These are phyloP conservation scores for Colletotrichum neosansevieriae DNA, from an alignment of 2,329 filamentous ascomycete genomes.

Conservation along the genomic window DNA sequence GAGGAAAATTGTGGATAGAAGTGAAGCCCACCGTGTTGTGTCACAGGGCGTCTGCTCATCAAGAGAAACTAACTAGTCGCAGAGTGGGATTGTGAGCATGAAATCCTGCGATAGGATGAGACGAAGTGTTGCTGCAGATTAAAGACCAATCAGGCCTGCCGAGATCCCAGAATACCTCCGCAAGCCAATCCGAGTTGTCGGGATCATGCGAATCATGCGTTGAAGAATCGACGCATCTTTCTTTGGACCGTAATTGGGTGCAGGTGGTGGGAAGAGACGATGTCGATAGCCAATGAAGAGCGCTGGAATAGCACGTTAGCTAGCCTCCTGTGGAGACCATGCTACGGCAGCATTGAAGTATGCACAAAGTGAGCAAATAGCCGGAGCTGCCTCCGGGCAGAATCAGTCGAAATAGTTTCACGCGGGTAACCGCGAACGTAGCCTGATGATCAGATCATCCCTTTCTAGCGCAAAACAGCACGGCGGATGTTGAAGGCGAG, in stretches of 20 bases:
- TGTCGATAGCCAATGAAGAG: slow-evolving; percentile 29
- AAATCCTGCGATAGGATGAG: neutral
- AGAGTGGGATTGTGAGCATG: neutral
- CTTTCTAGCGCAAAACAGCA: too few species aligned
- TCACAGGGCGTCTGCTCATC: neutral
- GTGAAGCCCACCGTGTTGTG: neutral
- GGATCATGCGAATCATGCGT: slow-evolving; percentile 51
- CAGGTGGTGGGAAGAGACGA: neutral
- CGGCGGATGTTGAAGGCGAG: neutral
- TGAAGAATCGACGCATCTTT: slow-evolving; percentile 41
- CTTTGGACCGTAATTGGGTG: slow-evolving; percentile 18
- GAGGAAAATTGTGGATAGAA: neutral
- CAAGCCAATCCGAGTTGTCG: slow-evolving; percentile 43
- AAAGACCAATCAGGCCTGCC: slow-evolving; percentile 32
- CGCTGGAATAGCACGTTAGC: slow-evolving; percentile 25
- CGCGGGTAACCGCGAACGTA: neutral
- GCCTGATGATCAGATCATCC: neutral
- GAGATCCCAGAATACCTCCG: slow-evolving; percentile 10
- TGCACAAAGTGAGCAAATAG: too few species aligned
- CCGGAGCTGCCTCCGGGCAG: too few species aligned
- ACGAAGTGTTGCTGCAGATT: neutral
- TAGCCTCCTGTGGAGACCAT: neutral
- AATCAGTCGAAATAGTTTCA: too few species aligned
- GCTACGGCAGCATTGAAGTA: neutral
- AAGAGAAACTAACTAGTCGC: neutral